These are phyloP conservation scores for carrot (Daucus carota) DNA, from an alignment of 129 eudicot species.

Conservation along the genomic window DNA sequence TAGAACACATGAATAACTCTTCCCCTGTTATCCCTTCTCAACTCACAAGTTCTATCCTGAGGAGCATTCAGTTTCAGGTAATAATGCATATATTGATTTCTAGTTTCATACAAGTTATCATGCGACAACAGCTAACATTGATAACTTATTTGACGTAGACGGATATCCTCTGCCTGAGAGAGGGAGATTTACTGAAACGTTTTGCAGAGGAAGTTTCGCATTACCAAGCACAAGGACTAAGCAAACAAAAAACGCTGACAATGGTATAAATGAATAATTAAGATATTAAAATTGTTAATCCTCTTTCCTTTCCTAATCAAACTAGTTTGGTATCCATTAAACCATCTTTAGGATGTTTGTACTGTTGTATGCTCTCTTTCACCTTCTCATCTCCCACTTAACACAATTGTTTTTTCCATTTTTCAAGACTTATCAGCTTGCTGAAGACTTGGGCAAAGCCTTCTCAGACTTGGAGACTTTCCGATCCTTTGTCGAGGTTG, in stretches of 20 bases:
- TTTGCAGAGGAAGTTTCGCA: conserved; percentile 69
- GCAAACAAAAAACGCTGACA: conserved; percentile 60
- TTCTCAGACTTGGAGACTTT: conserved; percentile 61
- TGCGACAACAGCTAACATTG: neutral
- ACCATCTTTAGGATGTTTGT: neutral
- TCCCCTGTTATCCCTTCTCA: conserved; percentile 63
- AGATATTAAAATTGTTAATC: too few species aligned
- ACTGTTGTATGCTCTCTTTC: neutral
- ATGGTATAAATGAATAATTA: conserved; percentile 27
- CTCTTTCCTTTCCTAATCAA: neutral
- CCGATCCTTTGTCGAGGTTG: conserved; percentile 62
- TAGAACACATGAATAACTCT: conserved; percentile 73
- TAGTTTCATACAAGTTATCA: neutral
- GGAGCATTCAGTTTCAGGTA: conserved; percentile 73
- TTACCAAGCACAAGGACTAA: conserved; percentile 55
- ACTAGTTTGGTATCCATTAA: neutral
- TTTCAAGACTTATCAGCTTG: conserved; percentile 71
- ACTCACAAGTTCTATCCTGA: conserved; percentile 48
- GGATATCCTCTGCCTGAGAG: conserved; percentile 72
- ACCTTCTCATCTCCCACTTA: neutral
- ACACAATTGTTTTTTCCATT: neutral
- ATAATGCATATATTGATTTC: neutral
- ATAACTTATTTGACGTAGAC: conserved; percentile 29
- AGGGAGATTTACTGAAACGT: conserved; percentile 68
- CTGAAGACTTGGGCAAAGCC: conserved; percentile 97